phyloP scores from a whole-genome alignment of 805 yeast genomes.

The Jamesozyma spencerorum region DNA sequence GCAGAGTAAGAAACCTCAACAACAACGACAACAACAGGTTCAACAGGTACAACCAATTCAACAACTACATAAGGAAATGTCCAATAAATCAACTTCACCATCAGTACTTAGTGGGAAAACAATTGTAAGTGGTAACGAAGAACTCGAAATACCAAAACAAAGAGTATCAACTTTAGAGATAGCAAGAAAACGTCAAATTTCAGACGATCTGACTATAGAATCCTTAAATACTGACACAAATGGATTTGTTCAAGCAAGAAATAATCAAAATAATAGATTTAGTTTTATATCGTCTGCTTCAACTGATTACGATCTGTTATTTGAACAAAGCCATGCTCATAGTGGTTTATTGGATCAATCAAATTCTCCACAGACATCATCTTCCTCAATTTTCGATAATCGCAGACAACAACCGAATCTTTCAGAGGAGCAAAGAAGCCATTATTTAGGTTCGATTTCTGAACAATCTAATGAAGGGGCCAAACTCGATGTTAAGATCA shows the following conservation, averaged over 20 bases:
- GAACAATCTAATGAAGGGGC: constrained; percentile 10
- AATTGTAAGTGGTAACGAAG: no score
- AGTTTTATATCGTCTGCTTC: constrained; percentile 28
- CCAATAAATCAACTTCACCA: no score
- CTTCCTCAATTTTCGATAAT: background rate
- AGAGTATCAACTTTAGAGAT: background rate
- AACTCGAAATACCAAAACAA: no score
- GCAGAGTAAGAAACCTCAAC: background rate
- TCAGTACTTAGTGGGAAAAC: constrained; percentile 6
- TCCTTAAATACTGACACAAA: constrained; percentile 6
- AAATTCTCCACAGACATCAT: constrained; percentile 1
- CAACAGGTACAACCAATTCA: no score
- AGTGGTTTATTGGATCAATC: background rate
- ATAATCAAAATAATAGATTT: constrained; percentile 15
- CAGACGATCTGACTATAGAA: constrained; percentile 6
- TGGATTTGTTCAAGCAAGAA: constrained; percentile 7
- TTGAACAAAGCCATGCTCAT: constrained; percentile 3
- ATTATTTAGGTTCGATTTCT: background rate
- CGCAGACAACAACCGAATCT: background rate
- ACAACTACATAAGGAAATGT: no score
- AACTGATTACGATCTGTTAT: constrained; percentile 20
- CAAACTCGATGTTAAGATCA: constrained; percentile 24
- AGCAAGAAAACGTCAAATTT: constrained; percentile 10
- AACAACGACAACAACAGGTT: no score
- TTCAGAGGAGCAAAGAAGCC: no score